phyloP scores from a whole-genome alignment of 129 eudicot species.

The Mikania micrantha region DNA sequence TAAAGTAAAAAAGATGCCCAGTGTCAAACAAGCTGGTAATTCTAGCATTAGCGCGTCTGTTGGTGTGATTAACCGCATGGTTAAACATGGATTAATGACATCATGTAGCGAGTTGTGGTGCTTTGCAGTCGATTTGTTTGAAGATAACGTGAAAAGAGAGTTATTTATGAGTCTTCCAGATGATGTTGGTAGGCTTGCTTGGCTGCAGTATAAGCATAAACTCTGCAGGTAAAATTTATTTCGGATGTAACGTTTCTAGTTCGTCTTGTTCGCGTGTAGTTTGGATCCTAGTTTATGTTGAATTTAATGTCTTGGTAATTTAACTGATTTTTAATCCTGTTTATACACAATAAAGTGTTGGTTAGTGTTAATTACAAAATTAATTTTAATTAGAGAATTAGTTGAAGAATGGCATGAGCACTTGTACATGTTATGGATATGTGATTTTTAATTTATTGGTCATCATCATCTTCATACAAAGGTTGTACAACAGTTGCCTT shows the following conservation, averaged over 20 bases:
- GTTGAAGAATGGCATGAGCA: too few relatives aligned
- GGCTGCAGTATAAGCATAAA: slow-evolving; percentile 12
- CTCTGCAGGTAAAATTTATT: neutral
- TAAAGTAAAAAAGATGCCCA: neutral
- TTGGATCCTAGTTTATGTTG: neutral
- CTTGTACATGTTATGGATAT: too few relatives aligned
- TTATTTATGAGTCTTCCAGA: slow-evolving; percentile 14
- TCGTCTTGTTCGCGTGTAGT: too few relatives aligned
- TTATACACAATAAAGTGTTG: too few relatives aligned
- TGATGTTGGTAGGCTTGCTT: slow-evolving; percentile 14
- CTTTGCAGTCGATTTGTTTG: slow-evolving; percentile 11
- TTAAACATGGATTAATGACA: slow-evolving; percentile 11
- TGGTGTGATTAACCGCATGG: slow-evolving; percentile 13
- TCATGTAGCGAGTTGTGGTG: slow-evolving; percentile 10
- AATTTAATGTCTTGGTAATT: neutral
- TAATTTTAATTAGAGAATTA: too few relatives aligned
- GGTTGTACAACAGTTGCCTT: too few relatives aligned
- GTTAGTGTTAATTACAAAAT: too few relatives aligned
- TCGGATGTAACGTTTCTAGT: too few relatives aligned
- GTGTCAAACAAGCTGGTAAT: neutral
- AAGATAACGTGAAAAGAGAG: slow-evolving; percentile 16
- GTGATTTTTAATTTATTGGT: too few relatives aligned
- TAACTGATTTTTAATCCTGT: too few relatives aligned
- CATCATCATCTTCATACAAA: too few relatives aligned
- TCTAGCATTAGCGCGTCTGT: slow-evolving; percentile 7